Evolutionary conservation across 1,284 basidiomycete genomes (phyloP), one percentile per base, ranked within the genome.

Genomic region (Schizophyllum amplum): DNA sequence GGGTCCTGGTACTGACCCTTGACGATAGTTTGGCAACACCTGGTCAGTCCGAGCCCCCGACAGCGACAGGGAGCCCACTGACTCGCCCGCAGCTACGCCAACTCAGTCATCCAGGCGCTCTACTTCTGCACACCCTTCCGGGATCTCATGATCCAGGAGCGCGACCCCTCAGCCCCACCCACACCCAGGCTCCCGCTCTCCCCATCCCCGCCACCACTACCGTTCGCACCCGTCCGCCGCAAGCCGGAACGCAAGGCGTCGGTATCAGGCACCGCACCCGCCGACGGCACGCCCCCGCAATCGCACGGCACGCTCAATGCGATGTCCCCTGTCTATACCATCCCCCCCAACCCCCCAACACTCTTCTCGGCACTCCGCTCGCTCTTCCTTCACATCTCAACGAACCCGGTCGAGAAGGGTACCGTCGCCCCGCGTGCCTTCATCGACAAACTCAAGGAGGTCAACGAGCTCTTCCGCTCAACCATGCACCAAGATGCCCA

Each of bases 401-500:
- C 77, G 54, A 83, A 89, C 66, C 81, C 86, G 1, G 74, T 74
- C 6, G 88, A 92, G 62, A 87, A 89, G 66, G 94, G 94, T 58
- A 90, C 89, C 5, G 82, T 96, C 49, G 82, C 92, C 1, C 94
- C 94, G 2, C 83, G 87, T 59, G 90, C 90, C 24, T 91, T 98
- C 71, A 87, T 98, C 67, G 87, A 92, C 63, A 94, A 94, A 66
- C 81, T 97, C 64, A 91, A 90, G 69, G 84, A 91, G 67, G 77
- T 92, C 67, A 96, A 95, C 71, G 90, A 90, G 66, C 78, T 87
- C 55, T 98, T 94, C 70, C 82, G 90, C 55, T 86, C 85, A 46
- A 87, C 87, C 24, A 88, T 87, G 80, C 95, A 95, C 67, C 94
- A 98, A 68, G 95, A 98, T 69, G 94, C 94, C 1, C 94, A 98